Evolutionary conservation across 78 protist species (phyloP), one percentile per base, ranked within the genome.

Genomic region (Ministeria vibrans): DNA sequence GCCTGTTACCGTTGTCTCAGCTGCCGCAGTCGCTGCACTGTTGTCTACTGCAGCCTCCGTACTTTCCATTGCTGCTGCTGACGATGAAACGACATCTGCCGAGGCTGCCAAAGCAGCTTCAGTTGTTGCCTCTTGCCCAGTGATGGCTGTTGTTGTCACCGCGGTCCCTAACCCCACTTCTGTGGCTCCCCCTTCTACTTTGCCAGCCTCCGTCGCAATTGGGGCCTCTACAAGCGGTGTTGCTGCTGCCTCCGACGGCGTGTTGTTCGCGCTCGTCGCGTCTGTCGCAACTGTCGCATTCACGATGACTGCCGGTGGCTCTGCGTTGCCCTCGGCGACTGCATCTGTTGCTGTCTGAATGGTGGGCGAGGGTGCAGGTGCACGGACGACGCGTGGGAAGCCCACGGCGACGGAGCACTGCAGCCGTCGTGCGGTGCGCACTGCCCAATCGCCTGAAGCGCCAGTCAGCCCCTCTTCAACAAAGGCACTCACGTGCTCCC

Each of bases 401-500:
- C 44, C 49, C 44, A 74, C 49, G 30, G 23, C 22, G 59, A 74
- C 49, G 28, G 39, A 44, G 43, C 36, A 43, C 7, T 49, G 11
- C 23, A 74, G 36, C 30, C 46, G 53, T 20, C 9, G 18, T 15
- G 78, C 78, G 39, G 43, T 32, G 28, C 34, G 49, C 18, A 22
- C 30, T 28, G 79, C 79, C 79, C 79, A 75, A 4, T 23, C 5
- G 22, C 44, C 64, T 7, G 79, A 27, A 4, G 42, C 41, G 2
- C 79, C 79, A 18, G 41, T 49, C 32, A 9, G 36, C 23, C 36
- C 55, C n/a, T 75, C 79, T 42, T 75, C 79, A 38, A 49, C 38
- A n/a, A 46, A 36, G 38, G 79, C 34, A 38, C 11, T 28, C 9
- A 75, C 30, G 45, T 46, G 38, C 23, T 42, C 45, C 7, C 39